phyloP scores from a whole-genome alignment of 1,284 basidiomycete genomes.

The Schizopora paradoxa region DNA sequence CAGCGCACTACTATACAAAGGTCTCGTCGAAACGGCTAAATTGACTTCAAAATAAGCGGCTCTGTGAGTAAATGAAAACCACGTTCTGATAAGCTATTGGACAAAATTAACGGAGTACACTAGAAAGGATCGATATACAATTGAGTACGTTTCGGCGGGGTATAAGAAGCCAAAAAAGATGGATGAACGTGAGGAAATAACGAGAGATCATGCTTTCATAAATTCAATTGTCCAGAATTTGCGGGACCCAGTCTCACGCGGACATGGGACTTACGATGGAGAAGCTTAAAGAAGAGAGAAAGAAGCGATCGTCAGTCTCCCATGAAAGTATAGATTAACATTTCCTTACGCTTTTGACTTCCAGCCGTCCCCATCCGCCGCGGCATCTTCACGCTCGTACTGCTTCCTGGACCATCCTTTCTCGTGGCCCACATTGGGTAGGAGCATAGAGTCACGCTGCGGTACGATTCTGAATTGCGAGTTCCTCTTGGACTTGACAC shows the following conservation, averaged over 20 bases:
- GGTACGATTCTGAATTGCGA: slow-evolving; percentile 25
- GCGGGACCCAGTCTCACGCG: slow-evolving; percentile 15
- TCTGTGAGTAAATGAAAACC: too few relatives aligned
- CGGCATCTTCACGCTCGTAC: slow-evolving; percentile 33
- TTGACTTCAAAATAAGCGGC: too few relatives aligned
- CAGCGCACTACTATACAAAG: too few relatives aligned
- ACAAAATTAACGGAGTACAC: too few relatives aligned
- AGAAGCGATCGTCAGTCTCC: slow-evolving; percentile 8
- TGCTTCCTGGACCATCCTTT: slow-evolving; percentile 39
- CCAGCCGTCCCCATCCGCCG: slow-evolving; percentile 31
- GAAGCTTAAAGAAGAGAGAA: not conserved
- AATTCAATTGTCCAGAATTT: too few relatives aligned
- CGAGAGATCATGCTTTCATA: too few relatives aligned
- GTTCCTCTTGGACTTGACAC: slow-evolving; percentile 8
- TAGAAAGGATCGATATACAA: too few relatives aligned
- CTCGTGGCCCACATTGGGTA: slow-evolving; percentile 31
- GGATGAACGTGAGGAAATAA: not conserved
- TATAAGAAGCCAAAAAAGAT: not conserved
- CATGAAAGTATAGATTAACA: not conserved
- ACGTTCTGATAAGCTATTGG: too few relatives aligned
- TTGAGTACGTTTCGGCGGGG: not conserved
- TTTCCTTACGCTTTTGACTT: slow-evolving; percentile 27
- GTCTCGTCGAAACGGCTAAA: too few relatives aligned
- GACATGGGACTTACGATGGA: not conserved
- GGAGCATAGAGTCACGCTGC: slow-evolving; percentile 23